These are phyloP conservation scores for Exidia glandulosa DNA, from an alignment of 768 basidiomycete genomes.

Conservation along the genomic window DNA sequence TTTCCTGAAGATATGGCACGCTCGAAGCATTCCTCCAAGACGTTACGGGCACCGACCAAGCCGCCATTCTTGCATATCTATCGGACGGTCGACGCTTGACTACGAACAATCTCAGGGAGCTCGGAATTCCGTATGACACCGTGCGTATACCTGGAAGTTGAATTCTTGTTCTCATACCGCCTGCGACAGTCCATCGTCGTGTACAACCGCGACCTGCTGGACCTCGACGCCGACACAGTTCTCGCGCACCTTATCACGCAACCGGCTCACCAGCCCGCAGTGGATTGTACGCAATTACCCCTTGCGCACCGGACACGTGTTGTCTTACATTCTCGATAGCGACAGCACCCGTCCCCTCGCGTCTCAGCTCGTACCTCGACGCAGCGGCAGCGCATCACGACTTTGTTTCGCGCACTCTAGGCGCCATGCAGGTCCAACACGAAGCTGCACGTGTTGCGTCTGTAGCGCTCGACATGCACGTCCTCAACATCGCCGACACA, in stretches of 20 bases:
- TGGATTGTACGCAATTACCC: conserved; percentile 46
- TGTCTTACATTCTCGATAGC: background rate
- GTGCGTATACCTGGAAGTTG: background rate
- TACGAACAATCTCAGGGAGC: conserved; percentile 60
- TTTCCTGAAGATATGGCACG: conserved; percentile 38
- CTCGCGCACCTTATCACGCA: conserved; percentile 51
- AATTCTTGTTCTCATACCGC: conserved; percentile 7
- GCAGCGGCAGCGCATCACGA: conserved; percentile 57
- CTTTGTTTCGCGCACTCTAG: conserved; percentile 38
- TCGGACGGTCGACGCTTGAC: conserved; percentile 68
- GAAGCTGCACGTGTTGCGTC: conserved; percentile 67
- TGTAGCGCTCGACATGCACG: conserved; percentile 57
- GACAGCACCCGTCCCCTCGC: conserved; percentile 32
- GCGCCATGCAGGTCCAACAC: conserved; percentile 52
- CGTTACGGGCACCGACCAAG: conserved; percentile 60
- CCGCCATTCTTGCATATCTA: conserved; percentile 63
- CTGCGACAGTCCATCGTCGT: conserved; percentile 55
- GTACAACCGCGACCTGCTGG: conserved; percentile 74
- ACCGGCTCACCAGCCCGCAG: conserved; percentile 52
- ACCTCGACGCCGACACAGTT: conserved; percentile 55
- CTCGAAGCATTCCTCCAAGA: conserved; percentile 64
- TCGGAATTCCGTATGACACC: conserved; percentile 22
- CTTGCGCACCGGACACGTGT: background rate
- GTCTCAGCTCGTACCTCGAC: conserved; percentile 46
- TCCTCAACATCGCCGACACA: conserved; percentile 57